Evolutionary conservation across 75 land plant species (phyloP), one percentile per base, ranked within the genome.

Genomic region (Ceratopteris richardii): DNA sequence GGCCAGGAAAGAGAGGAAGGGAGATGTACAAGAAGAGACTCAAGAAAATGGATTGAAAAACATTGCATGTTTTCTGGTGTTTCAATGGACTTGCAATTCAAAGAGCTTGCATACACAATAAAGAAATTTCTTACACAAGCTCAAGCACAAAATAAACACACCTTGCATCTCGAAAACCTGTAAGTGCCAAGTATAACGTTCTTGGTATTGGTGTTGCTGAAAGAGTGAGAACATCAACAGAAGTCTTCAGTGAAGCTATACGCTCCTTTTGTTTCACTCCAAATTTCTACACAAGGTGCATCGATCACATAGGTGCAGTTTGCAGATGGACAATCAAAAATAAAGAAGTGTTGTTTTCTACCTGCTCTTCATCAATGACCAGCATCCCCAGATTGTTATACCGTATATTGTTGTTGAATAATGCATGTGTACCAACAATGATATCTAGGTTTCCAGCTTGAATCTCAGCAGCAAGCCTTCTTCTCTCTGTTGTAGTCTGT

Each of bases 151-250:
- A n/a, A n/a, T n/a, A n/a, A 54, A 3, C 56, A 21, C 23, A 91
- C 97, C 97, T 95, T 46, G 99, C 96, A 84, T 95, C 99, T 54
- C 99, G 87, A 51, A 86, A 95, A 19, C 99, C 99, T 66, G 82
- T 82, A 68, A 95, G 72, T 44, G 99, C 88, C 67, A 95, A 65
- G 67, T 95, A 86, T 51, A 95, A 84, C 7, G 99, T 95, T 1
- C 99, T 66, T 43, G 99, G 99, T 27, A 95, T 95, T 22, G 99
- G 99, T 28, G 99, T 95, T 31, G 99, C 99, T 29, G 99, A 95
- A 28, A 95, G 86, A 44, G 97, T 90, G 20, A 95, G 80, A 61
- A 95, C 96, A 76, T 95, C 99, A 56, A 95, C 89, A 44, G 99
- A 77, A 21, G 82, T 90, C 64, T 95, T 95, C 58, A 95, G 66